Conservation (phyloP, 257 asterid genomes). For the Mitragyna speciosa region DNA sequence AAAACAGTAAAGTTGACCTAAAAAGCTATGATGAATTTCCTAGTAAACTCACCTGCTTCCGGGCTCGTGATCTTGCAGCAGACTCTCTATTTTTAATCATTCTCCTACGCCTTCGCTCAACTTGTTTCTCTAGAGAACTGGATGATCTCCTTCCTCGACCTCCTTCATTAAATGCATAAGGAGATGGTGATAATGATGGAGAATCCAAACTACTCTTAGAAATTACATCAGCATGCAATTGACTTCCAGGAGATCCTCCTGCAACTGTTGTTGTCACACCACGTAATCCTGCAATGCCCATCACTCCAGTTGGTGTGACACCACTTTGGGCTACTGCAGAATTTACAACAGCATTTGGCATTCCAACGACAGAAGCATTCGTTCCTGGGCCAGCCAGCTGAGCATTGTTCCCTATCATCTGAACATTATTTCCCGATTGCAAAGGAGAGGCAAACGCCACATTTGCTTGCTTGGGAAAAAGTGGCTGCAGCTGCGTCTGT, state of each 20-base stretch:
- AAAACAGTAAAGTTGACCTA: slow-evolving; percentile 1
- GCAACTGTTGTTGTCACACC: slow-evolving; percentile 45
- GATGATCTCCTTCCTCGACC: slow-evolving; percentile 46
- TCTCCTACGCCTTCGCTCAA: slow-evolving; percentile 51
- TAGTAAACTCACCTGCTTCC: slow-evolving; percentile 74
- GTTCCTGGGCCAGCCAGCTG: slow-evolving; percentile 48
- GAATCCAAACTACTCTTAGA: slow-evolving; percentile 49
- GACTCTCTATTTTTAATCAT: slow-evolving; percentile 58
- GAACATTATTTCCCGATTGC: slow-evolving; percentile 42
- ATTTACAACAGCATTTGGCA: slow-evolving; percentile 37
- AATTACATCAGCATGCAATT: slow-evolving; percentile 43
- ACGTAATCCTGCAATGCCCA: slow-evolving; percentile 43
- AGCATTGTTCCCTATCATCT: slow-evolving; percentile 30
- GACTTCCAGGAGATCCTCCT: slow-evolving; percentile 60
- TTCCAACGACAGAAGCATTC: slow-evolving; percentile 41
- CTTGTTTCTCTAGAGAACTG: slow-evolving; percentile 46
- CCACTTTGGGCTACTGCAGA: slow-evolving; percentile 44
- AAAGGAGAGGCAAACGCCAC: slow-evolving; percentile 62
- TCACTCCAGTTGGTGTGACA: slow-evolving; percentile 25
- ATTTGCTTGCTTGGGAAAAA: slow-evolving; percentile 71
- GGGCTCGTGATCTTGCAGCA: slow-evolving; percentile 54
- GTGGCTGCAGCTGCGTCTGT: slow-evolving; percentile 53
- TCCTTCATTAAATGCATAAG: slow-evolving; percentile 59
- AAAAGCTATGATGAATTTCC: slow-evolving; percentile 8
- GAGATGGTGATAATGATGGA: slow-evolving; percentile 63